Evolutionary conservation across 192 early-diverging fungal genomes (phyloP).

Genomic region (Geranomyces michiganensis): DNA sequence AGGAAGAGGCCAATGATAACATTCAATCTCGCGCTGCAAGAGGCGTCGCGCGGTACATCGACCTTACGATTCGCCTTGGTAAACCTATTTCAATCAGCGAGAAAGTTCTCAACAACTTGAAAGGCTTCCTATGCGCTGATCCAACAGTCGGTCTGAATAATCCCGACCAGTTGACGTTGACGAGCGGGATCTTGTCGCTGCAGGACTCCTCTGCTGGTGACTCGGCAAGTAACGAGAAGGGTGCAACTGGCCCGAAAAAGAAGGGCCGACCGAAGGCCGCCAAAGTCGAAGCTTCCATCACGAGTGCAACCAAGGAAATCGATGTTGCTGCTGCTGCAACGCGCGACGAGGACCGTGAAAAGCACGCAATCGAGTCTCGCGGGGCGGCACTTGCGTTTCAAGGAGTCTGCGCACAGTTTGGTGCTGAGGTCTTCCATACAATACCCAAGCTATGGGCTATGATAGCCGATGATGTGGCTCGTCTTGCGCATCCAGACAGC

Average conservation of each 20-base stretch:
- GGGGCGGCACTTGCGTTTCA: conserved; percentile 55
- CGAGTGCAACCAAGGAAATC: conserved; percentile 8
- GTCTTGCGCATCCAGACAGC: neutral
- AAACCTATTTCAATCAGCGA: conserved; percentile 61
- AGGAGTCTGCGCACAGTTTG: conserved; percentile 70
- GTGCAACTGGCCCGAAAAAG: conserved; percentile 7
- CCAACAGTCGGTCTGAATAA: conserved; percentile 36
- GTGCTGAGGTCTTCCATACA: conserved; percentile 62
- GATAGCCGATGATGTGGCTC: conserved; percentile 45
- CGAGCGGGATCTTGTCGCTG: conserved; percentile 27
- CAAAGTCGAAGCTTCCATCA: neutral
- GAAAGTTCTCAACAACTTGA: conserved; percentile 88
- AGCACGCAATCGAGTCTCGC: conserved; percentile 35
- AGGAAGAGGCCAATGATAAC: conserved; percentile 59
- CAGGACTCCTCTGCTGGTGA: conserved; percentile 4
- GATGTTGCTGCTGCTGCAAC: conserved; percentile 24
- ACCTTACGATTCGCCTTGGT: conserved; percentile 59
- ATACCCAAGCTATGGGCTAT: conserved; percentile 76
- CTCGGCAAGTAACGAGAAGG: neutral
- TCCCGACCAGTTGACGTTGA: conserved; percentile 8
- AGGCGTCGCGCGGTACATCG: conserved; percentile 57
- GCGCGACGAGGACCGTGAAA: conserved; percentile 23
- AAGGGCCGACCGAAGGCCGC: conserved; percentile 9
- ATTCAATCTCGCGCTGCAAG: conserved; percentile 60
- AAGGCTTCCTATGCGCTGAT: conserved; percentile 83